Evolutionary conservation across 176 grass and related monocot genomes (phyloP).

Genomic region (Calamus simplicifolius): DNA sequence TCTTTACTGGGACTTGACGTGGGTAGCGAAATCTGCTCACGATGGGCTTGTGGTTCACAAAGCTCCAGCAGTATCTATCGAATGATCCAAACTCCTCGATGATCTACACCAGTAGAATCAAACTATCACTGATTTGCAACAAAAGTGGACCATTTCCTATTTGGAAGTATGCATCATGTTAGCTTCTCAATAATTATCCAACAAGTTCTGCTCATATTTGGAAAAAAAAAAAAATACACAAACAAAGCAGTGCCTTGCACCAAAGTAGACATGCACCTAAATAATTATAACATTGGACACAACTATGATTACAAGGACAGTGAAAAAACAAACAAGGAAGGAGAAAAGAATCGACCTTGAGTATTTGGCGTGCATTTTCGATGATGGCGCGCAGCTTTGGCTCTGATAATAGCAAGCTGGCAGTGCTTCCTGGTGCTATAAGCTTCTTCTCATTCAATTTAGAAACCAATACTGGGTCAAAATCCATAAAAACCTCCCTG

Average conservation of each 20-base stretch:
- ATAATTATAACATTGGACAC: no score
- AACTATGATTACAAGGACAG: no score
- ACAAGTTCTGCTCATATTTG: no score
- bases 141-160: no score
- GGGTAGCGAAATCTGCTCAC: constrained; percentile 58
- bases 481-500: constrained; percentile 81
- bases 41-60: constrained; percentile 71
- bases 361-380: constrained; percentile 68
- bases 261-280: no score
- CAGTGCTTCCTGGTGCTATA: constrained; percentile 35
- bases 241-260: no score
- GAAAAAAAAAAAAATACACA: no score
- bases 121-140: not conserved
- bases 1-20: constrained; percentile 73
- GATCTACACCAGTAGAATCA: constrained; percentile 38
- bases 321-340: constrained; percentile 1
- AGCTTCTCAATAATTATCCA: no score
- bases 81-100: constrained; percentile 81
- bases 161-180: no score
- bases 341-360: constrained; percentile 41
- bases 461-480: constrained; percentile 47
- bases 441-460: constrained; percentile 85
- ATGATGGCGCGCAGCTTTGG: constrained; percentile 65
- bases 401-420: constrained; percentile 72
- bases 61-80: constrained; percentile 72